Evolutionary conservation across 1,284 basidiomycete genomes (phyloP).

Genomic region (Erythrobasidium hasegawianum): DNA sequence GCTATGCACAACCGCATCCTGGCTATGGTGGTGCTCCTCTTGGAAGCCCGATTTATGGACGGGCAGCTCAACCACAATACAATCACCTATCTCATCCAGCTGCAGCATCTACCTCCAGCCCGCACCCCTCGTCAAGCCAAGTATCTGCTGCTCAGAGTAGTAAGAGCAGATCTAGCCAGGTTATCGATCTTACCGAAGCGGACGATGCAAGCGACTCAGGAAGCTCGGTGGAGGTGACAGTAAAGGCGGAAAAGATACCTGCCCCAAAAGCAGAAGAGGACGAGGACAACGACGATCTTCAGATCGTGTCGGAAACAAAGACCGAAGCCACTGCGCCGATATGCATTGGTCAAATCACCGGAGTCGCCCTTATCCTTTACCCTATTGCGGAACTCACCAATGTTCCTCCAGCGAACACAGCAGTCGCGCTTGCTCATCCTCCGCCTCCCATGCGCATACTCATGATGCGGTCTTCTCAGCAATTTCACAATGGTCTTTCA

Average conservation of each 20-base stretch:
- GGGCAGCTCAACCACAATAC: not conserved
- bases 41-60: not conserved
- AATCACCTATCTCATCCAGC: not conserved
- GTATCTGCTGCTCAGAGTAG: not conserved
- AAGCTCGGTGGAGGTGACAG: constrained; percentile 18
- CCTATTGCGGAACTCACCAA: constrained; percentile 67
- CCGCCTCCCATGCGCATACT: constrained; percentile 39
- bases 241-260: constrained; percentile 17
- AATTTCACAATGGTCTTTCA: constrained; percentile 56
- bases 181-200: constrained; percentile 25
- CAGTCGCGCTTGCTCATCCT: constrained; percentile 38
- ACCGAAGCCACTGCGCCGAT: constrained; percentile 50
- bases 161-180: not conserved
- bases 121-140: not conserved
- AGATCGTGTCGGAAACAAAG: constrained; percentile 22
- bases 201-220: constrained; percentile 18
- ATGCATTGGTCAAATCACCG: constrained; percentile 79
- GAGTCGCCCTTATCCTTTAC: constrained; percentile 78
- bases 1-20: not conserved
- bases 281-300: constrained; percentile 20
- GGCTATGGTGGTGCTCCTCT: not conserved
- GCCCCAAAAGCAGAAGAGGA: constrained; percentile 3
- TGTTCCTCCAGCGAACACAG: constrained; percentile 45
- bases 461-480: constrained; percentile 54
- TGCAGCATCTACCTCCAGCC: not conserved